Conservation (phyloP, 805 yeast genomes). For the Ogataea nakhonphanomensis region DNA sequence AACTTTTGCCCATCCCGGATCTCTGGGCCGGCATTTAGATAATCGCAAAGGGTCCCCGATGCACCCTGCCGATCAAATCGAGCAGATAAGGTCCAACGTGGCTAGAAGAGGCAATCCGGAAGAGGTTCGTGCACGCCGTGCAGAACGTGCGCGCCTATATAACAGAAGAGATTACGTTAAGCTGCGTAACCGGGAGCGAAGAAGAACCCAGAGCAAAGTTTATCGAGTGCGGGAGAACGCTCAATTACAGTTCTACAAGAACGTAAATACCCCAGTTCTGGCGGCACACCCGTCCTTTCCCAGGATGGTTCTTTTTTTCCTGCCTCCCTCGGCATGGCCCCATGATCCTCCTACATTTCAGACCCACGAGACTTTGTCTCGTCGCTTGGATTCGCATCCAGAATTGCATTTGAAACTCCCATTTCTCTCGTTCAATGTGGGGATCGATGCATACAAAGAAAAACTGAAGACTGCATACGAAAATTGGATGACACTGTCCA, state of each 20-base stretch:
- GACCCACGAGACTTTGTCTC: slow-evolving; percentile 35
- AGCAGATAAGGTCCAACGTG: slow-evolving; percentile 44
- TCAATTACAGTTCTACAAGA: slow-evolving; percentile 34
- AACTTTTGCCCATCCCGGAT: slow-evolving; percentile 54
- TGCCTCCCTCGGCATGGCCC: slow-evolving; percentile 48
- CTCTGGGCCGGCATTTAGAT: slow-evolving; percentile 59
- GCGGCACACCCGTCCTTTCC: slow-evolving; percentile 48
- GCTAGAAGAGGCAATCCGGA: slow-evolving; percentile 49
- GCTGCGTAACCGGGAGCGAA: slow-evolving; percentile 42
- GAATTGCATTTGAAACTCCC: slow-evolving; percentile 25
- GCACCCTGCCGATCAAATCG: slow-evolving; percentile 51
- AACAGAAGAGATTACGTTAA: slow-evolving; percentile 47
- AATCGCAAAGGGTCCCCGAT: slow-evolving; percentile 47
- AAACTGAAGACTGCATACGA: slow-evolving; percentile 45
- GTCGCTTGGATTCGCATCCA: slow-evolving; percentile 20
- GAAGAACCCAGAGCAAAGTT: slow-evolving; percentile 42
- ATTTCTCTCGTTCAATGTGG: slow-evolving; percentile 11
- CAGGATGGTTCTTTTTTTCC: slow-evolving; percentile 43
- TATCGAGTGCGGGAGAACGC: slow-evolving; percentile 38
- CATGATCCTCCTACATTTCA: slow-evolving; percentile 49
- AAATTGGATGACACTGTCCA: slow-evolving; percentile 39
- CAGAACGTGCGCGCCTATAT: slow-evolving; percentile 40
- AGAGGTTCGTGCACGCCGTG: slow-evolving; percentile 38
- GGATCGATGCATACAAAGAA: slow-evolving; percentile 27
- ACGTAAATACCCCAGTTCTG: slow-evolving; percentile 37